Evolutionary conservation across 352 stramenopile genomes (phyloP), one percentile per base, ranked within the genome.

Genomic region (Pythium periplocum): DNA sequence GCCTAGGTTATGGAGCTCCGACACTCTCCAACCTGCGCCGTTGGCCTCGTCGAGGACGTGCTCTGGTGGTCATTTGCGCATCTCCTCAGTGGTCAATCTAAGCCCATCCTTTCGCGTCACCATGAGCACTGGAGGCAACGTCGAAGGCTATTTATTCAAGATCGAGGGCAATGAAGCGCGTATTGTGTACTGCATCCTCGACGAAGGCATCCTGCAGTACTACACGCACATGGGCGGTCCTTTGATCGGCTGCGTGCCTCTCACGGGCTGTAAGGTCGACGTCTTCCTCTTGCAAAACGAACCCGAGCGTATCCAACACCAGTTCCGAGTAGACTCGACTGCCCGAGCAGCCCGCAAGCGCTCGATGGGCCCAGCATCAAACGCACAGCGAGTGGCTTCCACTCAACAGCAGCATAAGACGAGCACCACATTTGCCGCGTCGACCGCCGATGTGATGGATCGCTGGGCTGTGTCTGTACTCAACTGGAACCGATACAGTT

Each of bases 401-500:
- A 61, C 35, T 4, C 41, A 57, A 33, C 67, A 62, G 17, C 57
- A 68, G 11, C 31, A 46, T 2, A 64, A 69, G 12, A 50, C 66
- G 30, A 50, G 59, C 9, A 55, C 61, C 26, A 76, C 65, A 5
- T 76, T 91, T 46, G 80, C 78, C 10, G 80, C 67, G 2, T 75
- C 80, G 9, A 82, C 78, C 5, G 59, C 64, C 3, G 73, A 85
- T 45, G 61, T 91, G 42, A 66, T 68, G 36, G 69, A 90, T 26
- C 76, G 80, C 32, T 93, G 83, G 83, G 83, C 83, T 7, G 44
- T 89, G 31, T 86, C 73, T 2, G 75, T 93, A 35, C 69, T 93
- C 38, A 93, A 93, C 62, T 93, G 83, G 83, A 93, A 87, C 57
- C 78, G 79, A 48, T 87, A 90, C 66, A 88, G 78, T 45, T 93